These are phyloP conservation scores for Talaromyces funiculosus DNA, from an alignment of 2,329 filamentous ascomycete species.

Conservation along the genomic window DNA sequence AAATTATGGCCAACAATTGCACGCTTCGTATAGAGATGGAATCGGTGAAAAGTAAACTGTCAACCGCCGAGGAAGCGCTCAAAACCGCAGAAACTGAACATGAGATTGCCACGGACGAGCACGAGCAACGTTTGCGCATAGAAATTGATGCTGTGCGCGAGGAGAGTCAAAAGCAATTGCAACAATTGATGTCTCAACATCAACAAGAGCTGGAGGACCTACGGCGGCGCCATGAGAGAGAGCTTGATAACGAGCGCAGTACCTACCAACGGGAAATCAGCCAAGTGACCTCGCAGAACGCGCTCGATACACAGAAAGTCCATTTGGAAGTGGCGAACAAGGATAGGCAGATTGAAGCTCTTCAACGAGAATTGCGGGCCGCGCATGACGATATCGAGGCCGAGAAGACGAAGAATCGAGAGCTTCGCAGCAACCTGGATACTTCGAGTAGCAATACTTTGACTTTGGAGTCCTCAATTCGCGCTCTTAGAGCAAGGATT, in stretches of 20 bases:
- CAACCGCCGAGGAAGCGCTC: constrained; percentile 44
- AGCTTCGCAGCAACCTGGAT: constrained; percentile 54
- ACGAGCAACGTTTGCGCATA: constrained; percentile 48
- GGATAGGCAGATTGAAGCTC: constrained; percentile 47
- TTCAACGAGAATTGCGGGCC: constrained; percentile 36
- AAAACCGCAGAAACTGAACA: constrained; percentile 50
- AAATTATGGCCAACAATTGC: constrained; percentile 49
- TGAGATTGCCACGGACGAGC: constrained; percentile 48
- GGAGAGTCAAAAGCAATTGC: constrained; percentile 48
- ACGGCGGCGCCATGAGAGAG: constrained; percentile 57
- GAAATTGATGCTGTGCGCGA: constrained; percentile 39
- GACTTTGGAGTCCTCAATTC: constrained; percentile 67
- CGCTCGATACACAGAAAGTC: constrained; percentile 35
- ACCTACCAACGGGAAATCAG: constrained; percentile 35
- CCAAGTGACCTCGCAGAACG: constrained; percentile 29
- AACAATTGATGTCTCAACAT: constrained; percentile 56
- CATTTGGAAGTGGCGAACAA: constrained; percentile 48
- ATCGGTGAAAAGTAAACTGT: constrained; percentile 50
- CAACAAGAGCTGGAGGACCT: constrained; percentile 63
- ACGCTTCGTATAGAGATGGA: constrained; percentile 64
- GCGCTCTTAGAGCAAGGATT: constrained; percentile 72
- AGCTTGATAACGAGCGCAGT: constrained; percentile 59
- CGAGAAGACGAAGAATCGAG: constrained; percentile 57
- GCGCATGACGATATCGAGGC: constrained; percentile 49
- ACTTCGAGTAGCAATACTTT: constrained; percentile 58